Evolutionary conservation across 495 filamentous ascomycete species (phyloP).

Genomic region (Echria macrotheca): DNA sequence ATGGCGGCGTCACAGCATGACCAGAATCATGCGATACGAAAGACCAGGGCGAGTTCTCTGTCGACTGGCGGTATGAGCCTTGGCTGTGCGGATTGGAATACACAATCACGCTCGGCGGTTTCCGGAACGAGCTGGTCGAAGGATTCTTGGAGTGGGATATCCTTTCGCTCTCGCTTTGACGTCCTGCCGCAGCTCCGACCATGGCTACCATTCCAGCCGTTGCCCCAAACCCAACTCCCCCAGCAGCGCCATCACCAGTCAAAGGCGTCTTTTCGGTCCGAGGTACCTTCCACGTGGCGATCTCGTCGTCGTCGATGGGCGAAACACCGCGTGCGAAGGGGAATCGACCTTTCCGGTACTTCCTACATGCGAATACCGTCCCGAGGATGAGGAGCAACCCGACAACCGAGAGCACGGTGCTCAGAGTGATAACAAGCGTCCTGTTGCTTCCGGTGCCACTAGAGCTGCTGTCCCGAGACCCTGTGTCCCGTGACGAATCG

Average conservation of each 20-base stretch:
- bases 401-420: slow-evolving; percentile 35
- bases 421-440: slow-evolving; percentile 37
- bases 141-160: slow-evolving; percentile 30
- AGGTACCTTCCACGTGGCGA: slow-evolving; percentile 44
- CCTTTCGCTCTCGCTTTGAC: slow-evolving; percentile 12
- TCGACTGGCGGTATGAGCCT: slow-evolving; percentile 24
- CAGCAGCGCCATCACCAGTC: slow-evolving; percentile 16
- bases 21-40: slow-evolving; percentile 7
- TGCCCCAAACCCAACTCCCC: slow-evolving; percentile 14
- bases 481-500: slow-evolving; percentile 1
- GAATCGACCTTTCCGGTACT: slow-evolving; percentile 27
- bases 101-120: slow-evolving; percentile 41
- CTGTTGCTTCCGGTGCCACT: slow-evolving; percentile 21
- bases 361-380: slow-evolving; percentile 26
- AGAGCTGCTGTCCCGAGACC: slow-evolving; percentile 10
- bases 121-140: slow-evolving; percentile 36
- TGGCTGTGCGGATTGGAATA: slow-evolving; percentile 31
- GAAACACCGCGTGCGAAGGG: slow-evolving; percentile 39
- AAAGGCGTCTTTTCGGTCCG: slow-evolving; percentile 19
- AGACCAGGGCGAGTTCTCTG: slow-evolving; percentile 34
- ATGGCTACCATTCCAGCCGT: neutral
- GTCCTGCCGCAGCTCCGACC: neutral
- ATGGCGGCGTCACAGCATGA: slow-evolving; percentile 14
- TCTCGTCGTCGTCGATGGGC: slow-evolving; percentile 49
- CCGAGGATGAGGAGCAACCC: slow-evolving; percentile 31